These are phyloP conservation scores for Mrakia blollopis DNA, from an alignment of 768 basidiomycete species.

Conservation along the genomic window DNA sequence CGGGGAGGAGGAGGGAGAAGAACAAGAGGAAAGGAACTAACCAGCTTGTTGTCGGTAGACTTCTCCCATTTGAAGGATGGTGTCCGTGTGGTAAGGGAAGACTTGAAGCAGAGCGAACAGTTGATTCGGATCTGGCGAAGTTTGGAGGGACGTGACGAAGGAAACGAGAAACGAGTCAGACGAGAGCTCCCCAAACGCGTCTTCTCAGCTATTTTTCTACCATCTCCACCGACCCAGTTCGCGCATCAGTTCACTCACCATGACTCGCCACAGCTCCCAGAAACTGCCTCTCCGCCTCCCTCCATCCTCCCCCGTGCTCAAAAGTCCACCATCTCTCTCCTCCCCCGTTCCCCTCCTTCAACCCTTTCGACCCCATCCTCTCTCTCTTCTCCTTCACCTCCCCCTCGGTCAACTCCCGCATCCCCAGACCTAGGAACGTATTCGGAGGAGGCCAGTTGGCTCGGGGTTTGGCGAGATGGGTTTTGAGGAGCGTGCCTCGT, in stretches of 20 bases:
- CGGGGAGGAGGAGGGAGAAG: not conserved
- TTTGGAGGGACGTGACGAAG: not conserved
- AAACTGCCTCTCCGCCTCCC: conserved; percentile 71
- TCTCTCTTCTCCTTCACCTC: conserved; percentile 53
- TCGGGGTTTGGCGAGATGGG: conserved; percentile 71
- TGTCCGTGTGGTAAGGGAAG: conserved; percentile 89
- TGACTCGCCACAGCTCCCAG: conserved; percentile 74
- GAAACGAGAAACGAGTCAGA: not conserved
- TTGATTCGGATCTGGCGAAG: conserved; percentile 43
- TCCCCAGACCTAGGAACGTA: conserved; percentile 58
- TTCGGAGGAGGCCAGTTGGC: conserved; percentile 62
- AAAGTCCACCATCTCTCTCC: conserved; percentile 86
- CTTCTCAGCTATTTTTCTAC: no score
- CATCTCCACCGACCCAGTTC: no score
- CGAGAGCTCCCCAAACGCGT: not conserved
- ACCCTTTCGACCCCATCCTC: conserved; percentile 6
- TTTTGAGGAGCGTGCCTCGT: conserved; percentile 45
- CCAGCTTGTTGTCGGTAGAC: conserved; percentile 37
- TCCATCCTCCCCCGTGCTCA: conserved; percentile 79
- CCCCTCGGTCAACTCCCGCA: conserved; percentile 55
- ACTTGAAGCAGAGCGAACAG: conserved; percentile 70
- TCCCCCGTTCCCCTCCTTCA: conserved; percentile 33
- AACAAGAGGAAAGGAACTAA: not conserved
- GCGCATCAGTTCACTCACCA: conserved; percentile 60
- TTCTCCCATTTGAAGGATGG: conserved; percentile 59